A percentile compares a stretch with the other conserved stretches of the same genome.
phyloP scores from a whole-genome alignment of 768 basidiomycete species.

The Sistotremastrum niveocremeum region DNA sequence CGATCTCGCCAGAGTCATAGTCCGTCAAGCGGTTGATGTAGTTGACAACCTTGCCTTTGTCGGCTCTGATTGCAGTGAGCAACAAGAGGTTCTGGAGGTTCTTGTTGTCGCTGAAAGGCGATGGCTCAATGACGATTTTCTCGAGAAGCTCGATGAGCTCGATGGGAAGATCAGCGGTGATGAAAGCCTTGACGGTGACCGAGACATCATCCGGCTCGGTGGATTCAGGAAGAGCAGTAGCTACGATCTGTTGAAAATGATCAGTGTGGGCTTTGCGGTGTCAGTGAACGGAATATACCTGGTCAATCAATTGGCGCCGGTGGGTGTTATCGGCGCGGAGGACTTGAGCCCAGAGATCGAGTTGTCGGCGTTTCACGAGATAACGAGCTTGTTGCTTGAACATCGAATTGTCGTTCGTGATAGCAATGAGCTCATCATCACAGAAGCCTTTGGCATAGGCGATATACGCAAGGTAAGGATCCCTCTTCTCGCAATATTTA shows the following conservation, averaged over 20 bases:
- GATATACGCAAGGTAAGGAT: constrained; percentile 97
- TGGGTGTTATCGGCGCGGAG: constrained; percentile 80
- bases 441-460: constrained; percentile 99
- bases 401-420: constrained; percentile 99
- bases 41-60: constrained; percentile 95
- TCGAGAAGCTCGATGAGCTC: constrained; percentile 95
- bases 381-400: constrained; percentile 99
- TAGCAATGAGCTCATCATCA: constrained; percentile 90
- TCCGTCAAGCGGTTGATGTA: constrained; percentile 97
- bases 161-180: constrained; percentile 90
- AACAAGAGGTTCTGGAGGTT: constrained; percentile 92
- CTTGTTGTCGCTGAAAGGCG: constrained; percentile 94
- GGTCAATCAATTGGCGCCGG: constrained; percentile 87
- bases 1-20: constrained; percentile 90
- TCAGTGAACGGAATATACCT: constrained; percentile 31
- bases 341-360: constrained; percentile 95
- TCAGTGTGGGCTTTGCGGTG: neutral
- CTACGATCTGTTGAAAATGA: constrained; percentile 49
- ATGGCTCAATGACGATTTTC: constrained; percentile 96
- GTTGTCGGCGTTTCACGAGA: constrained; percentile 87
- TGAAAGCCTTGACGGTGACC: constrained; percentile 95
- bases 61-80: constrained; percentile 90
- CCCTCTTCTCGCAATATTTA: constrained; percentile 97
- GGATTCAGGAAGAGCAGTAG: constrained; percentile 91
- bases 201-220: constrained; percentile 99